These are phyloP conservation scores for Vaccinium darrowii DNA, from an alignment of 148 eudicot species.

Conservation along the genomic window DNA sequence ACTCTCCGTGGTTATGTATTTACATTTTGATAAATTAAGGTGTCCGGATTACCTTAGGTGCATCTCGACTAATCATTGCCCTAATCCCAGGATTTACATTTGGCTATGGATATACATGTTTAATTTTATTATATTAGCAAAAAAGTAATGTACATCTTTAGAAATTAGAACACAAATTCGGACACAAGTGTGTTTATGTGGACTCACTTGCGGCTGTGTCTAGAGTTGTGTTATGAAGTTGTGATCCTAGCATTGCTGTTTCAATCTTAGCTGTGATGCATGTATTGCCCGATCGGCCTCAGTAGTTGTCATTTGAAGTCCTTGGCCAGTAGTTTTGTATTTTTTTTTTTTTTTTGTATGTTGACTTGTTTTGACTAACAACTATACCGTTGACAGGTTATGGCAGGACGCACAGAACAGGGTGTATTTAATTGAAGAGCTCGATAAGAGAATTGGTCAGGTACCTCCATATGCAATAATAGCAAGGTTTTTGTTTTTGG, in stretches of 20 bases:
- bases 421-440: conserved; percentile 62
- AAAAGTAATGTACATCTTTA: too few relatives aligned
- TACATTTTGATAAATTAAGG: neutral
- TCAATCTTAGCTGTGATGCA: too few relatives aligned
- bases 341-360: neutral
- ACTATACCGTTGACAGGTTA: conserved; percentile 46
- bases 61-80: neutral
- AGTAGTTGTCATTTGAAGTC: neutral
- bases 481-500: neutral
- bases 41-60: neutral
- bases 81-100: too few relatives aligned
- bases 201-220: too few relatives aligned
- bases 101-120: neutral
- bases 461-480: conserved; percentile 23
- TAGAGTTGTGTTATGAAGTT: too few relatives aligned
- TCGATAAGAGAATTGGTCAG: conserved; percentile 69
- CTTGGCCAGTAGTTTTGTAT: neutral
- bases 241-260: too few relatives aligned
- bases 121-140: neutral
- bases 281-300: neutral
- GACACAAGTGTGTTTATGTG: too few relatives aligned
- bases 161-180: too few relatives aligned
- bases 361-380: neutral
- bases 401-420: conserved; percentile 85
- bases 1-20: neutral